These are phyloP conservation scores for Paramyrothecium sp. DNA, from an alignment of 2,329 filamentous ascomycete genomes.

Conservation along the genomic window DNA sequence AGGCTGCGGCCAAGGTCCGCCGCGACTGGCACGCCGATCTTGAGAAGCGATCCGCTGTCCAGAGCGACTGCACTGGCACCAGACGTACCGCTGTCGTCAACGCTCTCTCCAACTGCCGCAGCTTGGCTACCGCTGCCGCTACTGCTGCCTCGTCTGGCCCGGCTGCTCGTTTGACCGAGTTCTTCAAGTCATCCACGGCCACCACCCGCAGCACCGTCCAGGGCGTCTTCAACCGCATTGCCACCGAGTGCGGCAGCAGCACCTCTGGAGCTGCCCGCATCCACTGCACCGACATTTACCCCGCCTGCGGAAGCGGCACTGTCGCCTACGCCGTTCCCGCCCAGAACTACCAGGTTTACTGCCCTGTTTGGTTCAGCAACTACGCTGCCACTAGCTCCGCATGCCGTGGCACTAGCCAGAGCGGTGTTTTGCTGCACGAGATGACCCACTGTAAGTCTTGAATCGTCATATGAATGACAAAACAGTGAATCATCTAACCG, in stretches of 20 bases:
- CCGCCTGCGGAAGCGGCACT: background rate
- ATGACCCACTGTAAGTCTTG: background rate
- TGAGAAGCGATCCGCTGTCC: constrained; percentile 32
- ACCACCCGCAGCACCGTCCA: constrained; percentile 42
- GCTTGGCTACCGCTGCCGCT: constrained; percentile 45
- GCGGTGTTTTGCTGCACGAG: background rate
- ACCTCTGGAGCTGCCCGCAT: background rate
- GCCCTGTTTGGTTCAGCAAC: constrained; percentile 1
- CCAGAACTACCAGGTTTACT: constrained; percentile 1
- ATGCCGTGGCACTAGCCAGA: background rate
- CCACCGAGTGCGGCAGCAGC: constrained; percentile 36
- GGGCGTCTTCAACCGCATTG: constrained; percentile 42
- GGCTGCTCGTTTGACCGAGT: constrained; percentile 45
- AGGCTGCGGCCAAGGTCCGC: constrained; percentile 44
- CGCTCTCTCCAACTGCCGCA: constrained; percentile 42
- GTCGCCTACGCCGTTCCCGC: constrained; percentile 1
- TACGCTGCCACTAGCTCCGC: background rate
- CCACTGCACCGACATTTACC: constrained; percentile 1
- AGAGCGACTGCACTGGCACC: constrained; percentile 49
- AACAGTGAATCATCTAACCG: background rate
- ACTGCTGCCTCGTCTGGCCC: constrained; percentile 44
- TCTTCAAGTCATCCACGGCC: constrained; percentile 53
- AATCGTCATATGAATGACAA: background rate
- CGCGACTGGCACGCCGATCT: constrained; percentile 40
- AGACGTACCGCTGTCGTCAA: constrained; percentile 36